phyloP scores from a whole-genome alignment of 352 stramenopile species.

The Pythium brachiatum region DNA sequence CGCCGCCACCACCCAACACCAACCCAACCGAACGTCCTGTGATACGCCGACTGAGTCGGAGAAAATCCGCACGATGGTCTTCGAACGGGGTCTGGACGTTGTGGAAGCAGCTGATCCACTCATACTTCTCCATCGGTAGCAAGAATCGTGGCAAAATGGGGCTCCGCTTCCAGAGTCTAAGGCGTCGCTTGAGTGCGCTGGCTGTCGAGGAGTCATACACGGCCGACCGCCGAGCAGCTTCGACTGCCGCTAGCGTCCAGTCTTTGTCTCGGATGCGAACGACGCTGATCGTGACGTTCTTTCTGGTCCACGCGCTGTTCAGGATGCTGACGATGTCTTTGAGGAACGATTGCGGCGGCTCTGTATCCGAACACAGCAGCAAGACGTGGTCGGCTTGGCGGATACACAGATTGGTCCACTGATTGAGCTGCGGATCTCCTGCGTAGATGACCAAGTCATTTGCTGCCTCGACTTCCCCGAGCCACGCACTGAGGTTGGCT shows the following conservation, averaged over 20 bases:
- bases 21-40: slow-evolving; percentile 92
- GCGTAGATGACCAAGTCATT: slow-evolving; percentile 84
- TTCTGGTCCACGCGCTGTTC: slow-evolving; percentile 62
- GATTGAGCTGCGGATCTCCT: slow-evolving; percentile 62
- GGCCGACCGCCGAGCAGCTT: slow-evolving; percentile 41
- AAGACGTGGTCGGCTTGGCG: slow-evolving; percentile 84
- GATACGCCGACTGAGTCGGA: slow-evolving; percentile 87
- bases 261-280: slow-evolving; percentile 74
- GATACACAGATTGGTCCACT: slow-evolving; percentile 83
- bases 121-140: slow-evolving; percentile 79
- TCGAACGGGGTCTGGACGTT: slow-evolving; percentile 82
- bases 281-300: slow-evolving; percentile 74
- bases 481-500: slow-evolving; percentile 74
- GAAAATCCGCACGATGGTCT: slow-evolving; percentile 69
- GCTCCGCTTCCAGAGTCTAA: slow-evolving; percentile 55
- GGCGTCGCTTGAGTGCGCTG: slow-evolving; percentile 52
- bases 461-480: slow-evolving; percentile 77
- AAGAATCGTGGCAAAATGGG: slow-evolving; percentile 67
- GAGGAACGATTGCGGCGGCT: slow-evolving; percentile 62
- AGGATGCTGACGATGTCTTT: slow-evolving; percentile 73
- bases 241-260: slow-evolving; percentile 63
- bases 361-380: slow-evolving; percentile 71
- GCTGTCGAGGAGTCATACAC: slow-evolving; percentile 49
- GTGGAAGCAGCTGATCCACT: slow-evolving; percentile 86
- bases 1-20: slow-evolving; percentile 92